Evolutionary conservation across 225 moss, liverwort and hornwort species (phyloP).

Genomic region (Marchantia polymorpha): DNA sequence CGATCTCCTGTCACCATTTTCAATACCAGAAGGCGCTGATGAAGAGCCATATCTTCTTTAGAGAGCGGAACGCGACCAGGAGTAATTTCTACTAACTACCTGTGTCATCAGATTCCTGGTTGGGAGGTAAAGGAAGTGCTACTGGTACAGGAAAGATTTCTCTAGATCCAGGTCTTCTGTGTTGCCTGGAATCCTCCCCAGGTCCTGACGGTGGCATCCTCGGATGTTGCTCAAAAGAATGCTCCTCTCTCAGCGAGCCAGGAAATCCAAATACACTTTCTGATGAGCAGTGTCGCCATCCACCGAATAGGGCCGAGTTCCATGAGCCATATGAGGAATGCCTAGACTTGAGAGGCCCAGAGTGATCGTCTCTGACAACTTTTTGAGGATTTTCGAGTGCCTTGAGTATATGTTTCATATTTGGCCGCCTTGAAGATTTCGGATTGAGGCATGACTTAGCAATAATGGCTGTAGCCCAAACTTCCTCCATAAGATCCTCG

Average conservation of each 20-base stretch:
- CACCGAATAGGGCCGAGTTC: constrained; percentile 87
- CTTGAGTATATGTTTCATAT: constrained; percentile 91
- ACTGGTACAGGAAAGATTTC: constrained; percentile 44
- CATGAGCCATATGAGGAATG: constrained; percentile 77
- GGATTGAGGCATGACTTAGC: constrained; percentile 89
- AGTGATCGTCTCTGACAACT: constrained; percentile 87
- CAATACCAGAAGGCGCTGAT: neutral
- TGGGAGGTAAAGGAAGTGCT: constrained; percentile 18
- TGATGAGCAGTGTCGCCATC: constrained; percentile 66
- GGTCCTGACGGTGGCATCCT: constrained; percentile 7
- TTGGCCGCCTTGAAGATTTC: constrained; percentile 79
- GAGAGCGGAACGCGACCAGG: neutral
- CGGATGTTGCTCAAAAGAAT: constrained; percentile 25
- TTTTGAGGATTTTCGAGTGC: constrained; percentile 93
- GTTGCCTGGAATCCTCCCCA: constrained; percentile 29
- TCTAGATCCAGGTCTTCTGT: constrained; percentile 39
- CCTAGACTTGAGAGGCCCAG: constrained; percentile 63
- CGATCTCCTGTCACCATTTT: neutral
- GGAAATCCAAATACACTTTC: constrained; percentile 40
- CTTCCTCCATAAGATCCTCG: constrained; percentile 91
- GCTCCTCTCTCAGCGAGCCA: constrained; percentile 45
- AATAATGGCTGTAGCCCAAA: constrained; percentile 97
- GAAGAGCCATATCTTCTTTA: neutral
- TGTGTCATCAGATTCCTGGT: constrained; percentile 34
- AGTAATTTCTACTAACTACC: constrained; percentile 16